These are phyloP conservation scores for Termitomyces heimii DNA, from an alignment of 768 basidiomycete species.

Conservation along the genomic window DNA sequence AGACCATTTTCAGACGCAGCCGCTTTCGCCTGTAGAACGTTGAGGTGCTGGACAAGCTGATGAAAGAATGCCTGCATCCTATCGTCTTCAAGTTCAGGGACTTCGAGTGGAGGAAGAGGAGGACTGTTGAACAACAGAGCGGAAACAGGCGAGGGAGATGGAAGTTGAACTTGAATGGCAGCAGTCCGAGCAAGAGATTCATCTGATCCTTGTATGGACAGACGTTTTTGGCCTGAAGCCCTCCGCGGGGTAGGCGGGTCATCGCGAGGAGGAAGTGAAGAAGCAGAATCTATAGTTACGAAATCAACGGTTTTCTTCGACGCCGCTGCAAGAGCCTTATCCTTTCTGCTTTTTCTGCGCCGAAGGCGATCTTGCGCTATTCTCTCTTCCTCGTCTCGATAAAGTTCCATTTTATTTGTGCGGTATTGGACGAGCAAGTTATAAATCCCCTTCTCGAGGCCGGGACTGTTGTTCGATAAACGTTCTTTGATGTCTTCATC, in stretches of 20 bases:
- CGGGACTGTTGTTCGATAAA: slow-evolving; percentile 60
- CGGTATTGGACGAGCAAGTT: slow-evolving; percentile 85
- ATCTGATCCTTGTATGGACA: slow-evolving; percentile 16
- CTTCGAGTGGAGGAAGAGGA: slow-evolving; percentile 40
- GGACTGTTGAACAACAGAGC: slow-evolving; percentile 19
- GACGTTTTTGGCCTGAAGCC: slow-evolving; percentile 30
- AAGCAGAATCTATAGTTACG: slow-evolving; percentile 19
- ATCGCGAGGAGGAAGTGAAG: slow-evolving; percentile 45
- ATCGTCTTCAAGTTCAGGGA: slow-evolving; percentile 70
- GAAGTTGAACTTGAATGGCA: slow-evolving; percentile 12
- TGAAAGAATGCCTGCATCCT: slow-evolving; percentile 81
- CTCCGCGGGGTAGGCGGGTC: slow-evolving; percentile 60
- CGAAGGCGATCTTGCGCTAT: slow-evolving; percentile 28
- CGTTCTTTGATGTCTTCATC: slow-evolving; percentile 70
- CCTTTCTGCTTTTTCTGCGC: slow-evolving; percentile 28
- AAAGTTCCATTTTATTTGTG: slow-evolving; percentile 64
- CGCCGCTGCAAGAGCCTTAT: slow-evolving; percentile 18
- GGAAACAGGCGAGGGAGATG: slow-evolving; percentile 21
- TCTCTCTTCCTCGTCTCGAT: slow-evolving; percentile 62
- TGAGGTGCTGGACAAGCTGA: slow-evolving; percentile 78
- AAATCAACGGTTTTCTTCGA: slow-evolving; percentile 18
- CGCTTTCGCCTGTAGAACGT: slow-evolving; percentile 59
- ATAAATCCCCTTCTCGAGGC: slow-evolving; percentile 97
- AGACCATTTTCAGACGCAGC: slow-evolving; percentile 6
- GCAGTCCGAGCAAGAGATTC: slow-evolving; percentile 9